Base-by-base conservation (phyloP, 1,139 yeast species). In the Taphrina wiesneri region DNA sequence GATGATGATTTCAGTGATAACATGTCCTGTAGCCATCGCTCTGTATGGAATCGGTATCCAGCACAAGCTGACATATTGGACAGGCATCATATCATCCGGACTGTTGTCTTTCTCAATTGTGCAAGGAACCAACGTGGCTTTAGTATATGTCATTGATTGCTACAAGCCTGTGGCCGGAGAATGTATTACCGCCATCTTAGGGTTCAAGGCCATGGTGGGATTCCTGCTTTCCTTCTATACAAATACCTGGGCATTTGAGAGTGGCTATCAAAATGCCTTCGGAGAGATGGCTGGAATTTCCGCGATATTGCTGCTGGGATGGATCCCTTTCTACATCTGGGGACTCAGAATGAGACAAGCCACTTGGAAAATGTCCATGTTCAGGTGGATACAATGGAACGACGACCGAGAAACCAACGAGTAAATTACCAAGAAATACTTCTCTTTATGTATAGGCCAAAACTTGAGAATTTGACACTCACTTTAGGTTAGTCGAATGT, bases 281-380 rank as follows among this genome's bases (percentile, higher is more conserved):
- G 46, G 46, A 2, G 46, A 41, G 23, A 41, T 41, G 46, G 46
- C 46, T 7, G 46, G 17, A 11, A 41, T 41, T 5, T 41, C 46
- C 3, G 46, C 46, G 19, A 41, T 41, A 2, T 9, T 41, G 19
- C n/a, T 41, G n/a, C 46, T 41, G 23, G 46, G 46, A 41, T 41
- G 46, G 46, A 41, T 41, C 13, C 46, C 46, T n/a, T 41, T 41
- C 46, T 41, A 41, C 46, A 41, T 41, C 46, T 41, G 46, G 46
- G 46, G 46, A 15, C 46, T 15, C 19, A n/a, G 23, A 3, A 41
- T 41, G 17, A 41, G 46, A 41, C 46, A 4, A 41, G 46, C 23
- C 13, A n/a, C 46, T n/a, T 41, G 46, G 46, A 41, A 41, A 11
- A 41, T 41, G 46, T n/a, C 46, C 19, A 41, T 41, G 23, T 41